Evolutionary conservation across 306 rosid species (phyloP).

Genomic region (Carpinus fangiana): DNA sequence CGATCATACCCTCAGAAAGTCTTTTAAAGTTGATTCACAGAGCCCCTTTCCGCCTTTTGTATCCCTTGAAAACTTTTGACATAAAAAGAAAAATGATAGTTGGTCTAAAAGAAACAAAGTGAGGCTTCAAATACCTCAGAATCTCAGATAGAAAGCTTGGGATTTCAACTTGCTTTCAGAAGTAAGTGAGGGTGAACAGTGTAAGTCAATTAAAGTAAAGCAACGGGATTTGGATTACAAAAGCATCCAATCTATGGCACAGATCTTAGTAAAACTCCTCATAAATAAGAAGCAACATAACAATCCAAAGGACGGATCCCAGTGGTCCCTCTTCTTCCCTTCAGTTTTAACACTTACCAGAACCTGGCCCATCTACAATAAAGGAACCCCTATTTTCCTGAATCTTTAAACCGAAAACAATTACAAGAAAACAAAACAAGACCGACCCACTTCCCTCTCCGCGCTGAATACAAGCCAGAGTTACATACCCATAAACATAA

Average conservation of each 20-base stretch:
- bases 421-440: conserved; percentile 11
- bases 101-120: not conserved
- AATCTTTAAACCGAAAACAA: conserved; percentile 1
- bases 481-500: not conserved
- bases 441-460: conserved; percentile 8
- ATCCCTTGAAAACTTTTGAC: not conserved
- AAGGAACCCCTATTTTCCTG: conserved; percentile 19
- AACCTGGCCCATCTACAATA: conserved; percentile 17
- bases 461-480: not conserved
- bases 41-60: not conserved
- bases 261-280: conserved; percentile 20
- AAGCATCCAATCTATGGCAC: conserved; percentile 22
- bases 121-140: not conserved
- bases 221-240: conserved; percentile 23
- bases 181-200: not conserved
- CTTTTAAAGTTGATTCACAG: conserved; percentile 21
- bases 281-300: conserved; percentile 14
- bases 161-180: conserved; percentile 2
- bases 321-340: conserved; percentile 31
- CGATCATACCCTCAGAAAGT: conserved; percentile 23
- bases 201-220: conserved; percentile 20
- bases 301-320: conserved; percentile 26
- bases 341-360: conserved; percentile 13
- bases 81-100: not conserved
- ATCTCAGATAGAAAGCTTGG: conserved; percentile 17